Evolutionary conservation across 2,329 filamentous ascomycete genomes (phyloP), one percentile per base, ranked within the genome.

Genomic region (Chaetomium strumarium): DNA sequence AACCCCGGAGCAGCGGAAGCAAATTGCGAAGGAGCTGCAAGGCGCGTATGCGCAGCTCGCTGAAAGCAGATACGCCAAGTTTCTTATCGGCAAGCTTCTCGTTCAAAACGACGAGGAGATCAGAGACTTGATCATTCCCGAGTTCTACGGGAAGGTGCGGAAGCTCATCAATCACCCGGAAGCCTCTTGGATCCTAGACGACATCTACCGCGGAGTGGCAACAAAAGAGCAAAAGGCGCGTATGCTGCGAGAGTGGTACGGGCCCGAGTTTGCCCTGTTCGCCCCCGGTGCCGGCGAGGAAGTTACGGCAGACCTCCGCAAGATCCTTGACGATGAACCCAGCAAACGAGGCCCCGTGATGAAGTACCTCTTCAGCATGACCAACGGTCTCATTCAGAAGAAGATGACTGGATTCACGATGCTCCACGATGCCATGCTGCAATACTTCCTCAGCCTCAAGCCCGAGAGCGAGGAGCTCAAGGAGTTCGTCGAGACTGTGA

Each of bases 21-120:
- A 85, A 73, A 96, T 99, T 64, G 90, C 91, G 9, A 77, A 76
- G 53, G 93, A 99, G 70, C 78, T 99, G 51, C 84, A 88, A 69
- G 90, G 91, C 16, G 85, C 86, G 60, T 96, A 95, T 68, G 81
- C 83, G 40, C 81, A 88, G 61, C 75, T 99, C 60, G 90, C 91
- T 2, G 91, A 97, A 76, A 95, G 91, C 73, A 88, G 87, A 69
- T 99, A 99, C 67, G 92, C 92, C 64, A 99, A 99, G 73, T 99
- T 97, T 70, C 71, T 99, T 64, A 90, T 99, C 55, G 93, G 90
- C 61, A 99, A 99, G 73, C 78, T 99, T 64, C 80, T 99, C 59
- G 87, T 95, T n/a, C 88, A 95, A 66, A 90, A 90, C 56, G 90
- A 96, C 66, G 76, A 83, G 38, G 88, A 92, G 69, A 90, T 95